Evolutionary conservation across 768 basidiomycete species (phyloP).

Genomic region (Russula sp.): DNA sequence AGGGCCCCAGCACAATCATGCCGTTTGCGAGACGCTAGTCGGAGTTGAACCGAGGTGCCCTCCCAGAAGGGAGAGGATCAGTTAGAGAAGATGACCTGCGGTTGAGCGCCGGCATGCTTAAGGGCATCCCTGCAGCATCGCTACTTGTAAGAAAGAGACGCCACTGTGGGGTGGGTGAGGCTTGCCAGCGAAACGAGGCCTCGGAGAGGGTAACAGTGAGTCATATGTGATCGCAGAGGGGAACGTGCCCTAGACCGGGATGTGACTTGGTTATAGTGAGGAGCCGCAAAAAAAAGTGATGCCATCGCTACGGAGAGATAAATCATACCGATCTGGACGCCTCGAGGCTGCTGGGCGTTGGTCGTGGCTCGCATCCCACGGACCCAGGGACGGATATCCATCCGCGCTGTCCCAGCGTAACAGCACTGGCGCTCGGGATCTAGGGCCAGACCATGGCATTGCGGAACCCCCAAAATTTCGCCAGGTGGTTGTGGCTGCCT

Average conservation of each 20-base stretch:
- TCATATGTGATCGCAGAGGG: conserved; percentile 20
- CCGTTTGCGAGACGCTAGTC: conserved; percentile 19
- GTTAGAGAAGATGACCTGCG: neutral
- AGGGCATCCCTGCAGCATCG: neutral
- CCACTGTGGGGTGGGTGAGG: conserved; percentile 6
- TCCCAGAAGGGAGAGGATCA: neutral
- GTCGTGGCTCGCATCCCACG: conserved; percentile 12
- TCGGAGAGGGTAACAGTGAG: conserved; percentile 6
- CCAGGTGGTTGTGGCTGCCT: conserved; percentile 19
- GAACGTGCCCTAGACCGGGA: conserved; percentile 17
- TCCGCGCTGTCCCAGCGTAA: conserved; percentile 21
- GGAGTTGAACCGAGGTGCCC: conserved; percentile 10
- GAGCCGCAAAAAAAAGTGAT: conserved; percentile 10
- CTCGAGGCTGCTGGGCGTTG: conserved; percentile 11
- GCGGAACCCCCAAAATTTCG: conserved; percentile 18
- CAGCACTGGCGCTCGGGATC: conserved; percentile 7
- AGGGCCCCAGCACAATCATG: neutral
- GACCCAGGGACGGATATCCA: conserved; percentile 5
- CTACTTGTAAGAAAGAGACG: conserved; percentile 4
- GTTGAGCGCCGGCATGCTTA: neutral
- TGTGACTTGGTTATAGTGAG: conserved; percentile 5
- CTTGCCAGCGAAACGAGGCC: conserved; percentile 13
- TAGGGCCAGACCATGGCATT: conserved; percentile 15
- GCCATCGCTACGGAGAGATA: conserved; percentile 13
- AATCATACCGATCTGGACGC: conserved; percentile 15